Percentiles rank a stretch among this genome's conserved stretches.
These are phyloP conservation scores for Neodidymelliopsis sp. DNA, from an alignment of 2,329 filamentous ascomycete species.

Conservation along the genomic window DNA sequence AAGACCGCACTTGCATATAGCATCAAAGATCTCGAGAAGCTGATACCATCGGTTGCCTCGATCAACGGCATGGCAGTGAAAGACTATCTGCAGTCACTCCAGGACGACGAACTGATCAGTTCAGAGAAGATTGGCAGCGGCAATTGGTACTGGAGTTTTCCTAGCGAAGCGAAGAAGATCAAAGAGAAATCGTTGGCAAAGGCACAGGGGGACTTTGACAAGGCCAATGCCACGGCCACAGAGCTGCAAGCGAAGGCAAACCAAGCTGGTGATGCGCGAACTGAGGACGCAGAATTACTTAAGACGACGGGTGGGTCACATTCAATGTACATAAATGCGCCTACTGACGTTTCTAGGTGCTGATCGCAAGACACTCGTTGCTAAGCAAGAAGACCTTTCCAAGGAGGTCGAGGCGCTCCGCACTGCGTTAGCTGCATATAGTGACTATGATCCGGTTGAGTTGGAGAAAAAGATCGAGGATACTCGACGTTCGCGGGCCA, in stretches of 20 bases:
- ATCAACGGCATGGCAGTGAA: constrained; percentile 73
- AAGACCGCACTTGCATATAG: constrained; percentile 67
- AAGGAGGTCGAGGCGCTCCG: constrained; percentile 50
- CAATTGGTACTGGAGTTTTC: constrained; percentile 77
- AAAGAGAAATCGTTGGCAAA: constrained; percentile 51
- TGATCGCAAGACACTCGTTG: constrained; percentile 49
- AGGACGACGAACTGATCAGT: constrained; percentile 67
- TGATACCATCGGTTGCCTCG: constrained; percentile 65
- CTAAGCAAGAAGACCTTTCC: constrained; percentile 45
- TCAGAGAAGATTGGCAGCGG: constrained; percentile 75
- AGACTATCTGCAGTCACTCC: constrained; percentile 69
- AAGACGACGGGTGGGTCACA: constrained; percentile 36
- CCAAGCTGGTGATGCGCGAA: constrained; percentile 47
- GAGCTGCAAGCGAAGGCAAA: constrained; percentile 54
- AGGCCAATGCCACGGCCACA: constrained; percentile 40
- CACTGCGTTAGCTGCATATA: constrained; percentile 54
- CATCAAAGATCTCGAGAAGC: constrained; percentile 73
- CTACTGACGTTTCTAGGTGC: constrained; percentile 24
- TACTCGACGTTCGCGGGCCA: constrained; percentile 33
- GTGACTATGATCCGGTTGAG: constrained; percentile 56
- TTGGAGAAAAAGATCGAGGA: constrained; percentile 52
- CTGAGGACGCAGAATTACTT: constrained; percentile 50
- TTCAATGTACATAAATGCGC: background rate
- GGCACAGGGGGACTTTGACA: constrained; percentile 49
- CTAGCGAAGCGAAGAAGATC: constrained; percentile 62